Percentiles rank a stretch among this genome's conserved stretches.
Evolutionary conservation across 23 red algal species (phyloP).

Genomic region (Gracilariopsis chorda): DNA sequence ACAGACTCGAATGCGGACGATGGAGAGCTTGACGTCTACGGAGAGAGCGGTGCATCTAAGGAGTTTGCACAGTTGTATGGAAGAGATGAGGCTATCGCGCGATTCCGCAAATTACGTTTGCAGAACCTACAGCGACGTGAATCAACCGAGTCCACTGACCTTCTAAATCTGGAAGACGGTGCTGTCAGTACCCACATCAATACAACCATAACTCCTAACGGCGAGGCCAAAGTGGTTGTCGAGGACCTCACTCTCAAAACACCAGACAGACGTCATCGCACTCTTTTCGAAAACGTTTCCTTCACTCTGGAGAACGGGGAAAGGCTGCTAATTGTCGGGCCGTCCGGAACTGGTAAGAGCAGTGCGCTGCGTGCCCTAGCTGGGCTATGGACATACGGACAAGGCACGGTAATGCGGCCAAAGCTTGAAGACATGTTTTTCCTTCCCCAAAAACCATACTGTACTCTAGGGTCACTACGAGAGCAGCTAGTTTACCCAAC

Average conservation of each 20-base stretch:
- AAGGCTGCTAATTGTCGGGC: constrained; percentile 83
- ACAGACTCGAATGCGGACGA: background rate
- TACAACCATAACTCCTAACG: constrained; percentile 17
- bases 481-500: constrained; percentile 94
- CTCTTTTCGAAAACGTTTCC: constrained; percentile 64
- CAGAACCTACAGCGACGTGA: background rate
- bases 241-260: constrained; percentile 61
- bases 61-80: constrained; percentile 8
- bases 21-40: background rate
- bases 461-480: constrained; percentile 86
- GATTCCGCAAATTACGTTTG: constrained; percentile 29
- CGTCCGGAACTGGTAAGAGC: constrained; percentile 87
- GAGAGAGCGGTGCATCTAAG: background rate
- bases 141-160: background rate
- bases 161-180: constrained; percentile 35
- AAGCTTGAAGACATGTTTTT: constrained; percentile 74
- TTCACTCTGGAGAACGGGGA: constrained; percentile 66
- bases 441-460: constrained; percentile 97
- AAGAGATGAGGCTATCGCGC: constrained; percentile 9
- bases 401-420: constrained; percentile 58
- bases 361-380: constrained; percentile 85
- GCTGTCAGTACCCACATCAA: background rate
- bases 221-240: constrained; percentile 41
- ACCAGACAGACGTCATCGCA: constrained; percentile 57
- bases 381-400: constrained; percentile 80